These are phyloP conservation scores for Globisporangium cederbergense DNA, from an alignment of 352 stramenopile species.

Conservation along the genomic window DNA sequence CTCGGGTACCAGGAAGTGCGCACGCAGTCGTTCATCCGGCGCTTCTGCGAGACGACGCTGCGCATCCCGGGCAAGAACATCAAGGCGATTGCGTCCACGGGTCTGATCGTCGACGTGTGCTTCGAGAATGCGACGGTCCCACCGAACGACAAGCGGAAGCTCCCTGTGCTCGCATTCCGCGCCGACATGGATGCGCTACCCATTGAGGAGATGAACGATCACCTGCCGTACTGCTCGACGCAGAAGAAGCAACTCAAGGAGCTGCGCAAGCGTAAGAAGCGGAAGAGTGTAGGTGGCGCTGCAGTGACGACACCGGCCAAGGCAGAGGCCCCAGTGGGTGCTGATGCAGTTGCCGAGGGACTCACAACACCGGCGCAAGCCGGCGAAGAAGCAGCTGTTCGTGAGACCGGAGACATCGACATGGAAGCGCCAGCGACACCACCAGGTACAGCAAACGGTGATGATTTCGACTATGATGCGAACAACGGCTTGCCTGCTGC, in stretches of 20 bases:
- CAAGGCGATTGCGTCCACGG: conserved; percentile 74
- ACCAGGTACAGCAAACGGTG: conserved; percentile 27
- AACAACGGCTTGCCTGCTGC: conserved; percentile 21
- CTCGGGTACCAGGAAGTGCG: conserved; percentile 88
- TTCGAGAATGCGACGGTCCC: conserved; percentile 55
- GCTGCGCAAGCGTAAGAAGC: conserved; percentile 62
- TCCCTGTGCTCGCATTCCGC: conserved; percentile 89
- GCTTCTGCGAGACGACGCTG: conserved; percentile 80
- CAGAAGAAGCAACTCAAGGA: conserved; percentile 58
- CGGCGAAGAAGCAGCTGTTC: conserved; percentile 1
- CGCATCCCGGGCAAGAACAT: conserved; percentile 74
- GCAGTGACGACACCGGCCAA: neutral
- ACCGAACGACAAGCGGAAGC: conserved; percentile 44
- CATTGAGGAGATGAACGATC: conserved; percentile 84
- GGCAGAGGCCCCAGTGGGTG: neutral
- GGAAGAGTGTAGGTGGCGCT: conserved; percentile 25
- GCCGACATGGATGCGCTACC: conserved; percentile 96
- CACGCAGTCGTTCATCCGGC: conserved; percentile 84
- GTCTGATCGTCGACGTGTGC: conserved; percentile 90
- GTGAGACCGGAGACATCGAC: conserved; percentile 17
- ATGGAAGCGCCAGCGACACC: conserved; percentile 15
- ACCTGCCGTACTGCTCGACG: conserved; percentile 76
- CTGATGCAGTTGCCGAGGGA: neutral
- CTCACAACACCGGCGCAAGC: neutral
- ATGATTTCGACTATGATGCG: conserved; percentile 25